These are phyloP conservation scores for Jackrogersella multiformis DNA, from an alignment of 495 filamentous ascomycete species.

Conservation along the genomic window DNA sequence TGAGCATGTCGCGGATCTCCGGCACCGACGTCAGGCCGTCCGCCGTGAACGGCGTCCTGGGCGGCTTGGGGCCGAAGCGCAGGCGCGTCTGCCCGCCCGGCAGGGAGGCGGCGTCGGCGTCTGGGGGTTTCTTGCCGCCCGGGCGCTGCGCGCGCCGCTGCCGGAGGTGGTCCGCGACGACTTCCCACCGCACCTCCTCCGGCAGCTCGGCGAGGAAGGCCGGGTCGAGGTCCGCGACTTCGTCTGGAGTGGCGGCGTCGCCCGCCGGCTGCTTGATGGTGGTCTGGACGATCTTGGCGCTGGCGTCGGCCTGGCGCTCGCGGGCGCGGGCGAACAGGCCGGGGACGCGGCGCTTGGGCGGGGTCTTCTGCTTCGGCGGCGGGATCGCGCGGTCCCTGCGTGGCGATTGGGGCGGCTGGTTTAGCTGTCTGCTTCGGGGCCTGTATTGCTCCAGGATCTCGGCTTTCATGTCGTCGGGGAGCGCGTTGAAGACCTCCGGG, in stretches of 20 bases:
- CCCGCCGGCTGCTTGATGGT: conserved; percentile 51
- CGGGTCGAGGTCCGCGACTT: conserved; percentile 63
- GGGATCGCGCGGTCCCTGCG: conserved; percentile 61
- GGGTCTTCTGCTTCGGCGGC: conserved; percentile 63
- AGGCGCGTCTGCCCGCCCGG: conserved; percentile 48
- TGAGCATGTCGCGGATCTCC: conserved; percentile 58
- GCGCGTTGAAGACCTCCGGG: conserved; percentile 74
- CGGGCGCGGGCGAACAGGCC: conserved; percentile 55
- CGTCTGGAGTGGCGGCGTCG: conserved; percentile 24
- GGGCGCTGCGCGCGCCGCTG: conserved; percentile 51
- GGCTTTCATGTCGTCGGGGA: conserved; percentile 83
- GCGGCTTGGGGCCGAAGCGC: conserved; percentile 47
- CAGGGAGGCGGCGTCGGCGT: conserved; percentile 12
- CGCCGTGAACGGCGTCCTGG: conserved; percentile 47
- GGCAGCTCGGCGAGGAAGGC: conserved; percentile 84
- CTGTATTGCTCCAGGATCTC: conserved; percentile 79
- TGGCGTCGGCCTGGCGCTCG: conserved; percentile 52
- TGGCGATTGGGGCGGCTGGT: conserved; percentile 65
- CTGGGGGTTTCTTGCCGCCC: conserved; percentile 18
- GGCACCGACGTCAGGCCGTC: conserved; percentile 29
- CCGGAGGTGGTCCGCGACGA: conserved; percentile 75
- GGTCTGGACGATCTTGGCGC: conserved; percentile 69
- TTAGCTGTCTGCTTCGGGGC: conserved; percentile 50
- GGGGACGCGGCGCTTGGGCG: conserved; percentile 67
- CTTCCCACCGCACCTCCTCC: conserved; percentile 78